A percentile compares a stretch with the other conserved stretches of the same genome.
These are phyloP conservation scores for Colletotrichum viniferum DNA, from an alignment of 2,329 filamentous ascomycete species.

Conservation along the genomic window DNA sequence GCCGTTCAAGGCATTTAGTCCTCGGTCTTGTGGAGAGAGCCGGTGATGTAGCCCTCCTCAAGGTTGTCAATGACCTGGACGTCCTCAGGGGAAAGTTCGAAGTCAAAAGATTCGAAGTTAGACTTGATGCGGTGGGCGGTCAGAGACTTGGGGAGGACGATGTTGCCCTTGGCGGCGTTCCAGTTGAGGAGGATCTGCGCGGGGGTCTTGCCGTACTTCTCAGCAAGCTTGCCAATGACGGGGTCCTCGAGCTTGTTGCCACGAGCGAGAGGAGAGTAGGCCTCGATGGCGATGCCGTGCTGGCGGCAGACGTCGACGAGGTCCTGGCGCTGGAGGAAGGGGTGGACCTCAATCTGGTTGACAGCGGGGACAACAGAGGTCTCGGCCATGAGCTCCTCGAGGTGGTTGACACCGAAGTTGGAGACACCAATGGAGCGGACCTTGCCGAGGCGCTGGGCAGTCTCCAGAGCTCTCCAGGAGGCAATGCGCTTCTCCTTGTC, in stretches of 20 bases:
- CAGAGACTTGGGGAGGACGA: constrained; percentile 68
- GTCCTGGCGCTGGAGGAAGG: constrained; percentile 57
- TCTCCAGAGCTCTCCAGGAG: constrained; percentile 28
- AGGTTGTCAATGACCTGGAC: constrained; percentile 35
- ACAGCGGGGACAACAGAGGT: constrained; percentile 54
- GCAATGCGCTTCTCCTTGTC: constrained; percentile 70
- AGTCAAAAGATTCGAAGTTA: constrained; percentile 69
- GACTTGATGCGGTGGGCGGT: constrained; percentile 62
- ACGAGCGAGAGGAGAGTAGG: constrained; percentile 51
- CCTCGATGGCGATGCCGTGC: constrained; percentile 64
- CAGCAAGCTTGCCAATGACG: constrained; percentile 56
- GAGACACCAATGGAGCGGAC: constrained; percentile 49
- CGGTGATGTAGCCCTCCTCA: constrained; percentile 28
- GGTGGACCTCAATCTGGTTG: constrained; percentile 67
- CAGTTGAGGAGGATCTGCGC: constrained; percentile 65
- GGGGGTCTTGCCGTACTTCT: constrained; percentile 58
- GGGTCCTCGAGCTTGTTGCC: constrained; percentile 52
- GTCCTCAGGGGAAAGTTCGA: constrained; percentile 62
- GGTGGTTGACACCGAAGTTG: constrained; percentile 36
- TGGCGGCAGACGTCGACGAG: constrained; percentile 63
- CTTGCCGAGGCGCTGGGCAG: constrained; percentile 37
- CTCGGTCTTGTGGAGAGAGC: constrained; percentile 43
- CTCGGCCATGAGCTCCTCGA: constrained; percentile 39
- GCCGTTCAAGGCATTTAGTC: constrained; percentile 30
- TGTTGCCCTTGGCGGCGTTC: constrained; percentile 61